Evolutionary conservation across 768 basidiomycete species (phyloP), one percentile per base, ranked within the genome.

Genomic region (Pleurotus ostreatus): DNA sequence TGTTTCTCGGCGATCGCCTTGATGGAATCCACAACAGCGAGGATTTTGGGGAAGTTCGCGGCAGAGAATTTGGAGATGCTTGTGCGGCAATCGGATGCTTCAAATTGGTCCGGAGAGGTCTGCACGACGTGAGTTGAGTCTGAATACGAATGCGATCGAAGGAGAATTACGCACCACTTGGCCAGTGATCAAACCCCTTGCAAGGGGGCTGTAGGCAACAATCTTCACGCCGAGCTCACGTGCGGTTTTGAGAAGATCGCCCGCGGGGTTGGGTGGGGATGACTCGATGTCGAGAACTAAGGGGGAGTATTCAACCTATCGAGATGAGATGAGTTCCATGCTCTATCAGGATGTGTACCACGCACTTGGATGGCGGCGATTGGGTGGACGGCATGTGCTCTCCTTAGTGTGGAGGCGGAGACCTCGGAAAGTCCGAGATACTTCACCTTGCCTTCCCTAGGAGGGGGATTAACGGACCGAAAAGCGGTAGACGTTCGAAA

Each of bases 351-450:
- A 34, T 34, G 30, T 34, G 30, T 11, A 34, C 30, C 30, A 34
- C 18, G 30, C 30, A 54, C 52, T 55, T 80, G 74, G 4, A 78
- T 56, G 1, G 76, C 78, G 4, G 76, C 60, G 54, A 78, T 73
- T 9, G 76, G 76, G 51, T 77, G 74, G 4, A 79, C 71, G 3
- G 74, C 73, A 58, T 74, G 70, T 5, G 81, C 81, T 6, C 82
- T 75, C 37, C 78, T 75, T 18, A 82, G 63, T 5, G 76, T 74
- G 1, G 60, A 57, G 2, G 73, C 71, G 6, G 72, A 76, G 55
- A 69, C 70, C 56, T 83, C 81, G 6, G 78, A 83, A 18, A 83
- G 67, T 1, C 82, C 81, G 20, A 83, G 68, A 59, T 80, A 76
- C 52, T 73, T 75, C 45, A 80, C 71, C 57, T 77, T 75, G 4